Percentiles rank a stretch among this genome's conserved stretches.
Evolutionary conservation across 441 rosid species (phyloP).

Genomic region (Populus hybrid): DNA sequence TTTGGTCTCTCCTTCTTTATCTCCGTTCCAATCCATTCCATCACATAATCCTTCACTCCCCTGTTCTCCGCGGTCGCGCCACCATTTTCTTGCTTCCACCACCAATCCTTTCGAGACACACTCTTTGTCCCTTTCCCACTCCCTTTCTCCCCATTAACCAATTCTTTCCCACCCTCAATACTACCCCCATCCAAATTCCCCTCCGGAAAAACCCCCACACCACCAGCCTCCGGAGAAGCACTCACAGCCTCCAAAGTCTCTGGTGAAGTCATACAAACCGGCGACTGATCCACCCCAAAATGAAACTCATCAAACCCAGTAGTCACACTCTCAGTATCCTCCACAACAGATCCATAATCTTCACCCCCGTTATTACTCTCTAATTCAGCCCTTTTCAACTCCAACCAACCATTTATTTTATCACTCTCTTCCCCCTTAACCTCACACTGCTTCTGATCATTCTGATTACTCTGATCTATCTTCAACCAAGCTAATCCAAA

Average conservation of each 20-base stretch:
- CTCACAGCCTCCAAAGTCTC: conserved; percentile 26
- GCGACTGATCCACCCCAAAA: conserved; percentile 58
- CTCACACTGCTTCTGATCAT: conserved; percentile 21
- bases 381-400: conserved; percentile 37
- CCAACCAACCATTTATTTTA: conserved; percentile 20
- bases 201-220: conserved; percentile 25
- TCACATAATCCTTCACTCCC: conserved; percentile 75
- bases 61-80: conserved; percentile 30
- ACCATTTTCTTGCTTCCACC: conserved; percentile 65
- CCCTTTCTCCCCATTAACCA: conserved; percentile 22
- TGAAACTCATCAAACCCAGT: conserved; percentile 64
- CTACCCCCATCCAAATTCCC: conserved; percentile 38
- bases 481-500: conserved; percentile 81
- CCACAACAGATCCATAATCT: conserved; percentile 63
- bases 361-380: conserved; percentile 41
- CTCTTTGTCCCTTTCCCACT: conserved; percentile 32
- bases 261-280: conserved; percentile 35
- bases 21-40: conserved; percentile 91
- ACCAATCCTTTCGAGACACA: conserved; percentile 43
- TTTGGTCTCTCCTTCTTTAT: conserved; percentile 72
- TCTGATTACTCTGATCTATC: conserved; percentile 27
- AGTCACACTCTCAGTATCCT: conserved; percentile 67
- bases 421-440: conserved; percentile 29
- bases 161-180: conserved; percentile 30
- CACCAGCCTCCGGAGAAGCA: conserved; percentile 43